These are phyloP conservation scores for Phlyctochytrium planicorne DNA, from an alignment of 192 early-diverging fungal species.

Conservation along the genomic window DNA sequence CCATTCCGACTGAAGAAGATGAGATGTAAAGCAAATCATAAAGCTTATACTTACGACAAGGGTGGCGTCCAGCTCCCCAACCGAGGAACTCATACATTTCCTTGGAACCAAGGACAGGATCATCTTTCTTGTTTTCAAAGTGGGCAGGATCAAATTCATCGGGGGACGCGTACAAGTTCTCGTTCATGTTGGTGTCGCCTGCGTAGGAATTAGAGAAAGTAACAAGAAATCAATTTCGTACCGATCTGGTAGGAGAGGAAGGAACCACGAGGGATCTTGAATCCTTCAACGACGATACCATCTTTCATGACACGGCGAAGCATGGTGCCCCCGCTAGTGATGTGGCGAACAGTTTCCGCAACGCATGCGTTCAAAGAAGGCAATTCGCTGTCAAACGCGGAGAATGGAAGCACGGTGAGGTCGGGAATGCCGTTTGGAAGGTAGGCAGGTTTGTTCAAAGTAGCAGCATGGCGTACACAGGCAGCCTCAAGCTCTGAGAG, in stretches of 20 bases:
- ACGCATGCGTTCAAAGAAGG: slow-evolving; percentile 1
- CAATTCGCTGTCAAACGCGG: not conserved
- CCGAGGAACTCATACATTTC: not conserved
- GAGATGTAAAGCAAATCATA: too few relatives aligned
- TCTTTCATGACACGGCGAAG: not conserved
- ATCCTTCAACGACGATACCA: not conserved
- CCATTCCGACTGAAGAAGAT: too few relatives aligned
- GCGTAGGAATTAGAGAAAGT: not conserved
- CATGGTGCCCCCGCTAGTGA: not conserved
- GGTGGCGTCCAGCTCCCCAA: not conserved
- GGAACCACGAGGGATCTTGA: not conserved
- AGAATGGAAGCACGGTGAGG: not conserved
- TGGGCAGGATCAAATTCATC: not conserved
- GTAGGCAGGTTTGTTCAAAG: too few relatives aligned
- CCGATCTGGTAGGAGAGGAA: not conserved
- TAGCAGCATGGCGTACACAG: not conserved
- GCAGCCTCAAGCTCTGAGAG: not conserved
- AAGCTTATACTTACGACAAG: too few relatives aligned
- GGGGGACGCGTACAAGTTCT: not conserved
- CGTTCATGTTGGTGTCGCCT: slow-evolving; percentile 1
- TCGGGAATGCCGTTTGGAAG: not conserved
- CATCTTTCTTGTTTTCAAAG: not conserved
- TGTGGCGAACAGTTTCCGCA: not conserved
- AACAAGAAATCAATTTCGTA: not conserved
- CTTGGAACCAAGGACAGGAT: not conserved